Percentiles rank a stretch among this genome's conserved stretches.
These are phyloP conservation scores for Colletotrichum somersetense DNA, from an alignment of 2,329 filamentous ascomycete genomes.

Conservation along the genomic window DNA sequence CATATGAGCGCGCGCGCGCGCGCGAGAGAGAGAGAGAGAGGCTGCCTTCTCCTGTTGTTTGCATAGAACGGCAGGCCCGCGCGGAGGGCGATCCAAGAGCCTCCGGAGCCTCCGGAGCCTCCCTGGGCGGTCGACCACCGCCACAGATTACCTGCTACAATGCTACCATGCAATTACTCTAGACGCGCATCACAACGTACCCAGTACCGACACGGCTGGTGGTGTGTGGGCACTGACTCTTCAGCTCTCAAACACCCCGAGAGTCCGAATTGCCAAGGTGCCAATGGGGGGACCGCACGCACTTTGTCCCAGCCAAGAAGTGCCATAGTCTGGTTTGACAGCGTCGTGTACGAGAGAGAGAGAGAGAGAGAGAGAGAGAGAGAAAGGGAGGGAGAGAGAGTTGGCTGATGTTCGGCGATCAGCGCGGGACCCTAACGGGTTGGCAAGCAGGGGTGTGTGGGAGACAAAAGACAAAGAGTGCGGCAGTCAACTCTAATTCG, in stretches of 20 bases:
- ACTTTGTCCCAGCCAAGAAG: conserved; percentile 25
- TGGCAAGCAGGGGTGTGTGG: conserved; percentile 2
- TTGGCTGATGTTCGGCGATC: conserved; percentile 32
- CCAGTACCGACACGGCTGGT: too few species aligned
- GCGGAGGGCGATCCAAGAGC: too few species aligned
- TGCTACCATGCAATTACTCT: background rate
- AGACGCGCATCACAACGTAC: background rate
- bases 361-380: too few species aligned
- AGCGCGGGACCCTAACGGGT: conserved; percentile 9
- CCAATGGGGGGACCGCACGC: background rate
- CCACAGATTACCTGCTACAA: background rate
- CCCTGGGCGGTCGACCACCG: background rate
- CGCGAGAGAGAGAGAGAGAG: background rate
- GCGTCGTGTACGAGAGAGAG: background rate
- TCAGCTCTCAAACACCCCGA: too few species aligned
- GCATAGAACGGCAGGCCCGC: background rate
- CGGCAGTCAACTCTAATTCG: conserved; percentile 29
- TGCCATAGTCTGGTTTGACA: conserved; percentile 27
- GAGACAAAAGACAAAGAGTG: conserved; percentile 5
- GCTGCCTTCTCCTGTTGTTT: background rate
- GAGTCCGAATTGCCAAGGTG: background rate
- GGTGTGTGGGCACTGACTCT: background rate
- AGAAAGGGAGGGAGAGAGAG: too few species aligned
- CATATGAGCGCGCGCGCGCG: background rate
- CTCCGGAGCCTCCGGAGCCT: too few species aligned